Base-by-base conservation (phyloP, 169 alveolate species). In the Plasmodium vinckei region DNA sequence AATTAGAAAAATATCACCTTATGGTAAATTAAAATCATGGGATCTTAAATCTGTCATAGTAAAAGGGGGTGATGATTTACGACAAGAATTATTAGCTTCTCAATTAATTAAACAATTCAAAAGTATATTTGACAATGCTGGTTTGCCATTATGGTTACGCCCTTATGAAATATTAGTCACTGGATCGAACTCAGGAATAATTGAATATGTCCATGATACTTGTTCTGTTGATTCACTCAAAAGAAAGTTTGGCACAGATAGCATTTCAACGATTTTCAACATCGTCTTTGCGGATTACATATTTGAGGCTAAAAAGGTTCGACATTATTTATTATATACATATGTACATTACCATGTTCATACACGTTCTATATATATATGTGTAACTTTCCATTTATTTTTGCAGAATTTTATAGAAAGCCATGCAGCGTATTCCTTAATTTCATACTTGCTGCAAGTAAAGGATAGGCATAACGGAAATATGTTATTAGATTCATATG, bases 391-490 rank as follows among this genome's bases (percentile, higher is more conserved):
- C 15, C 7, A 21, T 19, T 61, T 68, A 21, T 61, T 49, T 47
- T 15, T 51, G 65, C 88, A 92, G 94, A 96, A 95, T 88, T 96
- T 96, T 88, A 96, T 95, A 39, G 99, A 97, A 92, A 95, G 98
- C 63, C 98, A 96, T 69, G 99, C 99, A 44, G 99, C 99, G 7
- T 98, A 98, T 88, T 97, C 99, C 13, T 90, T 98, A 23, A 97
- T 97, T 17, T 95, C 98, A 39, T 97, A 97, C 73, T 94, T 98
- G 69, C 93, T 98, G 23, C 98, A 98, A 92, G 97, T 97, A 46
- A 97, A 97, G 87, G 99, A 98, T 88, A 92, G 99, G 49, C 99
- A 98, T 94, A 98, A 98, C 77, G 99, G 99, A 12, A 98, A 98
- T 92, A 93, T 98, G 44, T 86, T 98, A 88, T 91, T 98, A 68